A percentile compares a stretch with the other conserved stretches of the same genome.
phyloP scores from a whole-genome alignment of 2,329 filamentous ascomycete species.

The Penicillium decumbens region DNA sequence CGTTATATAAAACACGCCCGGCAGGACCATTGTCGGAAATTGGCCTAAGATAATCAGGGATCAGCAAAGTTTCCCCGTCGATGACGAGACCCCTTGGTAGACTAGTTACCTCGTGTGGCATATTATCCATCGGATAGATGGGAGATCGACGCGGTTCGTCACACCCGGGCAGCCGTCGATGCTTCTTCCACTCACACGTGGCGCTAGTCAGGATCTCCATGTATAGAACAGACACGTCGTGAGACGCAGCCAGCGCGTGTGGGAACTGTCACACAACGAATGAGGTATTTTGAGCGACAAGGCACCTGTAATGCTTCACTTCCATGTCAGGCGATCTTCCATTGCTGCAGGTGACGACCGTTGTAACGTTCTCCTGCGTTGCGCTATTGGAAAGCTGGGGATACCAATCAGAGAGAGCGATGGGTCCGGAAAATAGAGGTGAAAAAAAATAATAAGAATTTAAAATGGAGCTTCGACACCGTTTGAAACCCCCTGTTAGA shows the following conservation, averaged over 20 bases:
- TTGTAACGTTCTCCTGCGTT: constrained; percentile 6
- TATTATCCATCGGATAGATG: constrained; percentile 28
- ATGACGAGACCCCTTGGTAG: constrained; percentile 6
- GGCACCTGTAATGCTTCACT: background rate
- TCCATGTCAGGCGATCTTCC: constrained; percentile 5
- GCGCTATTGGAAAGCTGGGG: constrained; percentile 2
- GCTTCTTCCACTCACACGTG: constrained; percentile 36
- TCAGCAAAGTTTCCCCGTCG: constrained; percentile 14
- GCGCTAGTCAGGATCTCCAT: constrained; percentile 38
- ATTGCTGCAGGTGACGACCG: constrained; percentile 2
- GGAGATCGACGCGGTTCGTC: constrained; percentile 38
- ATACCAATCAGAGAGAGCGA: constrained; percentile 5
- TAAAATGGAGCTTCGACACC: constrained; percentile 3
- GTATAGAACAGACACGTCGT: constrained; percentile 22
- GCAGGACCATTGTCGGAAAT: constrained; percentile 14
- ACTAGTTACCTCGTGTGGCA: constrained; percentile 14
- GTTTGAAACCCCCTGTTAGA: background rate
- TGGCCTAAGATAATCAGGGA: constrained; percentile 20
- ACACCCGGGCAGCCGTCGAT: constrained; percentile 30
- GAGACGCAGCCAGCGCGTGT: constrained; percentile 2
- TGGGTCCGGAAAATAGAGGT: constrained; percentile 1
- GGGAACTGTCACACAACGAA: background rate
- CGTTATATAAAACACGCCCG: constrained; percentile 8
- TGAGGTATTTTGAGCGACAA: background rate
- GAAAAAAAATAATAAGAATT: background rate